Conservation (phyloP, 345 rosid genomes). For the Geranium brycei region DNA sequence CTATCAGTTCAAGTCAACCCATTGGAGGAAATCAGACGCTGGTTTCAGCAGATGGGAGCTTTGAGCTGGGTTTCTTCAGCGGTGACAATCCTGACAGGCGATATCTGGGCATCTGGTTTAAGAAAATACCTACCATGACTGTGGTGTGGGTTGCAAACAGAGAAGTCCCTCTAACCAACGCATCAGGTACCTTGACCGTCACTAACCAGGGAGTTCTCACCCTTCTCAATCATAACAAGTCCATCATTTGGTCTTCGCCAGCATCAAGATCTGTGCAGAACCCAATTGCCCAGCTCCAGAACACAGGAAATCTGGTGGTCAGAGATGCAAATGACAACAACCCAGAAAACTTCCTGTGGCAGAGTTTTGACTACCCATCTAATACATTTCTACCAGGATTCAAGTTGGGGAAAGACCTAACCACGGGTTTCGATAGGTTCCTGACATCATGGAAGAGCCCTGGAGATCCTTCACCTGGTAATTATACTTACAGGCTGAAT, state of each 20-base stretch:
- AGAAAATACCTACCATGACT: not conserved
- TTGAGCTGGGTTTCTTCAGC: not conserved
- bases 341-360: constrained; percentile 16
- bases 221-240: not conserved
- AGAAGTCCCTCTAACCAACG: not conserved
- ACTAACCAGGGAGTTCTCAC: not conserved
- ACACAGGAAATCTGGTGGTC: not conserved
- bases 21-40: not conserved
- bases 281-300: not conserved
- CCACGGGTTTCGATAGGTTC: constrained; percentile 11
- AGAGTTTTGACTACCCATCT: constrained; percentile 33
- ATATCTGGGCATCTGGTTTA: not conserved
- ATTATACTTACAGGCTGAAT: constrained; percentile 11
- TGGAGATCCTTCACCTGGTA: constrained; percentile 29
- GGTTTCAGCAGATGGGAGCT: not conserved
- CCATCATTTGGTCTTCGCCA: not conserved
- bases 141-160: not conserved
- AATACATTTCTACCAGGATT: constrained; percentile 29
- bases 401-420: constrained; percentile 27
- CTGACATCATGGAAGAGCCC: constrained; percentile 24
- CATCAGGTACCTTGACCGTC: not conserved
- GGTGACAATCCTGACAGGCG: not conserved
- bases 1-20: constrained; percentile 2
- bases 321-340: not conserved
- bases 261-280: not conserved